These are phyloP conservation scores for Penicillium riverlandense DNA, from an alignment of 495 filamentous ascomycete genomes.

Conservation along the genomic window DNA sequence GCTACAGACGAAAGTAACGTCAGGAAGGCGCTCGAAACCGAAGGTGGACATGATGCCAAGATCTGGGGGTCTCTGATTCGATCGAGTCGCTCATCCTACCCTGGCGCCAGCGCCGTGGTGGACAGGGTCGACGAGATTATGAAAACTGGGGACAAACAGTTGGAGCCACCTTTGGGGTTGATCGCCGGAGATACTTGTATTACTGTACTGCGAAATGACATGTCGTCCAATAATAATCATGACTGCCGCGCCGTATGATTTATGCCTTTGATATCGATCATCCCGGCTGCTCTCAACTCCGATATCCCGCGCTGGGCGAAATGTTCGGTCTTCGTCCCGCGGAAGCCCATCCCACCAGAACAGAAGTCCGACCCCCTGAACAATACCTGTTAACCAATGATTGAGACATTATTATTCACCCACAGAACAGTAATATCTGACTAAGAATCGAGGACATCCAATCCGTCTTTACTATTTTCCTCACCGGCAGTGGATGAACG, in stretches of 20 bases:
- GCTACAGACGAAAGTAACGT: neutral
- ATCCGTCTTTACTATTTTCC: neutral
- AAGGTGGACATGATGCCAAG: no score
- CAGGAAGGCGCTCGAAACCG: neutral
- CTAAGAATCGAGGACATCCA: no score
- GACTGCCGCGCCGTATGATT: conserved; percentile 10
- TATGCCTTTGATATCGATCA: conserved; percentile 15
- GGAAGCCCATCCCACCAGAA: no score
- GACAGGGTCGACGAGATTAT: conserved; percentile 2
- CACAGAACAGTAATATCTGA: neutral
- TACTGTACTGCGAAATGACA: no score
- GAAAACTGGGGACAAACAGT: conserved; percentile 17
- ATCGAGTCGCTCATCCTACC: conserved; percentile 1
- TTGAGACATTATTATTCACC: no score
- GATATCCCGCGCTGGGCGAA: conserved; percentile 9
- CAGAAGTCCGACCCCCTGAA: no score
- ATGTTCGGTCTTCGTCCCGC: neutral
- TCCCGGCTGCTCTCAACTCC: conserved; percentile 6
- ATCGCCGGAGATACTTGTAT: conserved; percentile 9
- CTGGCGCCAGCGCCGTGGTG: neutral
- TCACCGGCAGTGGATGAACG: conserved; percentile 15
- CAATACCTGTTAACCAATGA: no score
- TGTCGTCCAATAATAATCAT: conserved; percentile 11
- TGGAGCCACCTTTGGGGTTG: conserved; percentile 8
- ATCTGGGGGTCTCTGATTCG: conserved; percentile 1